Base-by-base conservation (phyloP, 306 rosid species). In the Geum urbanum region DNA sequence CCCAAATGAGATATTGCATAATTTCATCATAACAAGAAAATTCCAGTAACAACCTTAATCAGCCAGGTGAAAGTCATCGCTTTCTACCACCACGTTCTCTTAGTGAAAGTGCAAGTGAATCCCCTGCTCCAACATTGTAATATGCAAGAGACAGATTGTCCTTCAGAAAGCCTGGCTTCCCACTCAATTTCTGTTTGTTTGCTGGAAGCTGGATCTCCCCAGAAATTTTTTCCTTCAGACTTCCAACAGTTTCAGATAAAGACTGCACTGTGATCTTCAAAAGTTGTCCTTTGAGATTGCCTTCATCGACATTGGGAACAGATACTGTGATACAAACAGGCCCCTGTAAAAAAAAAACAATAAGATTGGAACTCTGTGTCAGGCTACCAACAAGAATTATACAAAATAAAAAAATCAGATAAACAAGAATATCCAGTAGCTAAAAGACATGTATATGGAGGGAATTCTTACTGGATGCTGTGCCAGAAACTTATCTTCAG, bases 41-140 rank as follows among this genome's bases (percentile, higher is more conserved):
- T 72, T 81, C 80, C 85, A 77, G 77, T 69, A 76, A 81, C 77
- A 86, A 83, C 87, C 92, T 87, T 62, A 67, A 72, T 51, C 10
- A 35, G 76, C 57, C 19, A 19, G 63, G 73, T 45, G 75, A 47
- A 47, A 71, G 66, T 91, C 84, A 88, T 87, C 92, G 86, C 90
- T 89, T 90, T 87, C 98, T 88, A 81, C 98, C 98, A 80, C 97
- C 98, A 74, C 96, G 95, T 85, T 94, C 98, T 81, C 98, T 88
- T 67, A 94, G 72, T 71, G 95, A 77, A 53, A 94, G 92, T 51
- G 87, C 12, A 51, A 90, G 89, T 18, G 77, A 66, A 67, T 88
- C 98, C 59, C 96, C 92, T 58, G 89, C 89, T 72, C 92, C 91
- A 46, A 94, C 72, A 71, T 94, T 90, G 85, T 94, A 94, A 79